Conservation (phyloP, 106 monocot genomes). For the Alisma plantagoaquatica region DNA sequence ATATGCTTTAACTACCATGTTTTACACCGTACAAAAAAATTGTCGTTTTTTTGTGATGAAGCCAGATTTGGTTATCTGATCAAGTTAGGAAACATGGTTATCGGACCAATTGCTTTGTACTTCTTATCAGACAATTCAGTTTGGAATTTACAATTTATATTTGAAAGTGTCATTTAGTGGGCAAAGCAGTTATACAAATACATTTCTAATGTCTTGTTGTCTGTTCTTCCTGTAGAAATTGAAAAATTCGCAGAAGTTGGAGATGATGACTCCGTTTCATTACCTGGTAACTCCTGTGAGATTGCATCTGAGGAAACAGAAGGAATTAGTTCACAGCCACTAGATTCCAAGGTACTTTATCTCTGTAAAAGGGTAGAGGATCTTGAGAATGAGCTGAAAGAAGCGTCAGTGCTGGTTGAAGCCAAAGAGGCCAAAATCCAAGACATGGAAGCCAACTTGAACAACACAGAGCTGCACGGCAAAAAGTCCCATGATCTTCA, state of each 20-base stretch:
- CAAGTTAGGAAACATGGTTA: no score
- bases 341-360: conserved; percentile 11
- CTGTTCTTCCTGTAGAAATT: conserved; percentile 25
- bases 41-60: no score
- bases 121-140: no score
- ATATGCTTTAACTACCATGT: no score
- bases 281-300: conserved; percentile 11
- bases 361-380: conserved; percentile 14
- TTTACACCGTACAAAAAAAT: no score
- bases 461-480: background rate
- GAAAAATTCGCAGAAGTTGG: conserved; percentile 32
- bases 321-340: conserved; percentile 11
- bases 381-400: conserved; percentile 22
- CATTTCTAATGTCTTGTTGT: background rate
- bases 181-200: no score
- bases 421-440: conserved; percentile 17
- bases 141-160: no score
- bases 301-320: conserved; percentile 22
- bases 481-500: background rate
- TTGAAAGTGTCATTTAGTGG: no score
- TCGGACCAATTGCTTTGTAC: no score
- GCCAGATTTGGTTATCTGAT: no score
- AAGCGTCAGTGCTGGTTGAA: conserved; percentile 15
- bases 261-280: conserved; percentile 5
- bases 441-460: conserved; percentile 1